Percentiles rank a stretch among this genome's conserved stretches.
phyloP scores from a whole-genome alignment of 73 alveolate species.

The Paramecium pentaurelia region DNA sequence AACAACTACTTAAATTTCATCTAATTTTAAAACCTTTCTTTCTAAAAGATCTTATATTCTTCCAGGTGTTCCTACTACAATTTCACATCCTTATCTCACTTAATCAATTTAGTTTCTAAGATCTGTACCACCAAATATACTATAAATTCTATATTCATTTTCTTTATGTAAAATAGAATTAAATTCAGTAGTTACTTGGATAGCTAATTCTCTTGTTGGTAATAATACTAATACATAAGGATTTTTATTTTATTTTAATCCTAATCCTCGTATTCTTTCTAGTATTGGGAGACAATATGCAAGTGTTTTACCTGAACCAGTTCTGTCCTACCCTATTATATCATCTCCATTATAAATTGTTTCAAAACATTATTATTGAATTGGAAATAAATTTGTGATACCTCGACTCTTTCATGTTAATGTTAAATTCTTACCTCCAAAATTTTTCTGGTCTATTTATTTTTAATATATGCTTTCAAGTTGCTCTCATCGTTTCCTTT shows the following conservation, averaged over 20 bases:
- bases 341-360: slow-evolving; percentile 85
- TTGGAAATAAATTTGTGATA: slow-evolving; percentile 78
- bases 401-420: neutral
- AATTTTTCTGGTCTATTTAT: slow-evolving; percentile 48
- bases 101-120: slow-evolving; percentile 25
- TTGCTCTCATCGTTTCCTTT: neutral
- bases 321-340: slow-evolving; percentile 87
- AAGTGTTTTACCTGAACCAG: slow-evolving; percentile 97
- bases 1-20: neutral
- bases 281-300: slow-evolving; percentile 75
- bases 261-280: slow-evolving; percentile 79
- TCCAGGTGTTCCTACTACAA: slow-evolving; percentile 99
- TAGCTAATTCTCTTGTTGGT: slow-evolving; percentile 77
- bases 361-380: slow-evolving; percentile 79
- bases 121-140: slow-evolving; percentile 80
- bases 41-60: slow-evolving; percentile 90
- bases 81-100: slow-evolving; percentile 88
- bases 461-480: slow-evolving; percentile 27
- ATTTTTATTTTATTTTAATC: slow-evolving; percentile 48
- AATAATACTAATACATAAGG: slow-evolving; percentile 16
- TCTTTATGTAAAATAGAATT: slow-evolving; percentile 68
- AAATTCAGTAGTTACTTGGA: slow-evolving; percentile 75
- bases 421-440: neutral
- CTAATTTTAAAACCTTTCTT: slow-evolving; percentile 73
- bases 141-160: slow-evolving; percentile 62